These are phyloP conservation scores for Leccinum subrobustum DNA, from an alignment of 1,284 basidiomycete species.

Conservation along the genomic window DNA sequence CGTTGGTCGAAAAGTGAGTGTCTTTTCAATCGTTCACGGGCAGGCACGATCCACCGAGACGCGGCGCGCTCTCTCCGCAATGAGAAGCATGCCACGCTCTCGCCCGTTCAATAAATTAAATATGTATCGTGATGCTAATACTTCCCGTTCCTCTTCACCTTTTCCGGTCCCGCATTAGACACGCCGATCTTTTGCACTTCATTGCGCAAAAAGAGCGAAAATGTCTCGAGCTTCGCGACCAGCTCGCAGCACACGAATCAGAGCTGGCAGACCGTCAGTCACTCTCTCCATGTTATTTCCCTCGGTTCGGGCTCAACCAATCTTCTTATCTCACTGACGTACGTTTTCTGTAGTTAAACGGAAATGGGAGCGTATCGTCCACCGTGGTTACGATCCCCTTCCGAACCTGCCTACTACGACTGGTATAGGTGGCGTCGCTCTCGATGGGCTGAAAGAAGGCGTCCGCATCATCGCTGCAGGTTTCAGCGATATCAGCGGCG, in stretches of 20 bases:
- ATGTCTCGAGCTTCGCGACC: conserved; percentile 73
- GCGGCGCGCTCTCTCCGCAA: not conserved
- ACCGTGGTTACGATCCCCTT: conserved; percentile 45
- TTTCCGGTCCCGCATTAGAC: conserved; percentile 42
- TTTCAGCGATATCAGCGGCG: conserved; percentile 20
- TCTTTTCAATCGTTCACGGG: not conserved
- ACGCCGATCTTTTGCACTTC: conserved; percentile 71
- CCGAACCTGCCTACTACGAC: conserved; percentile 2
- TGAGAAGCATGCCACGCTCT: not conserved
- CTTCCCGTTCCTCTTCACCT: not conserved
- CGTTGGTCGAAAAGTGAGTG: conserved; percentile 31
- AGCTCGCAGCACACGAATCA: conserved; percentile 65
- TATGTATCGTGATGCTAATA: not conserved
- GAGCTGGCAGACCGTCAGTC: conserved; percentile 60
- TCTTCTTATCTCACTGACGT: not conserved
- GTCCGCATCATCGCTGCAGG: conserved; percentile 54
- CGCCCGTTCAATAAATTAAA: not conserved
- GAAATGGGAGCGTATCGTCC: conserved; percentile 78
- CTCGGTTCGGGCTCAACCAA: not conserved
- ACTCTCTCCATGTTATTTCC: not conserved
- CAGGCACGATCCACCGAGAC: not conserved
- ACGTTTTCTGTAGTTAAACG: conserved; percentile 53
- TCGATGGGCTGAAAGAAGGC: conserved; percentile 66
- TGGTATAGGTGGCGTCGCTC: conserved; percentile 35
- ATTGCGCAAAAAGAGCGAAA: conserved; percentile 83